Evolutionary conservation across 495 filamentous ascomycete species (phyloP).

Genomic region (Tetracladium setigerum): DNA sequence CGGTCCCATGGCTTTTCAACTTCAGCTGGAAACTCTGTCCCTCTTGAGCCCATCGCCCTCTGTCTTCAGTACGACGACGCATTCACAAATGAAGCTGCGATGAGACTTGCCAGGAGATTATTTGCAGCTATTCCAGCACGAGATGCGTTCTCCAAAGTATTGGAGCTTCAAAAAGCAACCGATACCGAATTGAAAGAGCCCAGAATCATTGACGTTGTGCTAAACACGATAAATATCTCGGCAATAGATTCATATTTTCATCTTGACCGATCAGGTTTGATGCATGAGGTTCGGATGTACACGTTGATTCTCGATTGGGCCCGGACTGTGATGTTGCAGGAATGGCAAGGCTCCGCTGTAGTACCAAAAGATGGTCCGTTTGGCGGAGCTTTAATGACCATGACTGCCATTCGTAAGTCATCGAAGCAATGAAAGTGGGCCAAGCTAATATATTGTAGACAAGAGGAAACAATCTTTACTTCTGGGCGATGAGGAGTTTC

Average conservation of each 20-base stretch:
- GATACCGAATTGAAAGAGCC: slow-evolving; percentile 23
- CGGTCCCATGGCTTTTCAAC: slow-evolving; percentile 35
- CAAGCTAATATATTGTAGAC: slow-evolving; percentile 36
- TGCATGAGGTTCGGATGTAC: slow-evolving; percentile 45
- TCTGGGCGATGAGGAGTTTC: slow-evolving; percentile 59
- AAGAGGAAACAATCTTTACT: slow-evolving; percentile 49
- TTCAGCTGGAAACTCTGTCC: slow-evolving; percentile 25
- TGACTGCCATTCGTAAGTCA: slow-evolving; percentile 63
- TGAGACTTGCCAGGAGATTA: slow-evolving; percentile 41
- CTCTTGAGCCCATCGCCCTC: slow-evolving; percentile 22
- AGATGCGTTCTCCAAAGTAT: slow-evolving; percentile 36
- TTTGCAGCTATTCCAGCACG: slow-evolving; percentile 43
- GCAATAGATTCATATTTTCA: no score
- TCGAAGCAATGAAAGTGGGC: slow-evolving; percentile 9
- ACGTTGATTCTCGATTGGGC: slow-evolving; percentile 69
- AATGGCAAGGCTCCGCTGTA: slow-evolving; percentile 70
- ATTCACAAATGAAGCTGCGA: slow-evolving; percentile 41
- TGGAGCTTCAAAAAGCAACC: slow-evolving; percentile 16
- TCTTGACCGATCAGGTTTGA: no score
- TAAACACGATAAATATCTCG: slow-evolving; percentile 41
- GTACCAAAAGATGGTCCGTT: slow-evolving; percentile 57
- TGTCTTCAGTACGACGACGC: slow-evolving; percentile 48
- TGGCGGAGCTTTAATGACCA: slow-evolving; percentile 65
- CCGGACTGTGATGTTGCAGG: slow-evolving; percentile 61
- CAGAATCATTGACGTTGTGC: slow-evolving; percentile 37